phyloP scores from a whole-genome alignment of 495 filamentous ascomycete genomes.

The Penicillium bovifimosum region DNA sequence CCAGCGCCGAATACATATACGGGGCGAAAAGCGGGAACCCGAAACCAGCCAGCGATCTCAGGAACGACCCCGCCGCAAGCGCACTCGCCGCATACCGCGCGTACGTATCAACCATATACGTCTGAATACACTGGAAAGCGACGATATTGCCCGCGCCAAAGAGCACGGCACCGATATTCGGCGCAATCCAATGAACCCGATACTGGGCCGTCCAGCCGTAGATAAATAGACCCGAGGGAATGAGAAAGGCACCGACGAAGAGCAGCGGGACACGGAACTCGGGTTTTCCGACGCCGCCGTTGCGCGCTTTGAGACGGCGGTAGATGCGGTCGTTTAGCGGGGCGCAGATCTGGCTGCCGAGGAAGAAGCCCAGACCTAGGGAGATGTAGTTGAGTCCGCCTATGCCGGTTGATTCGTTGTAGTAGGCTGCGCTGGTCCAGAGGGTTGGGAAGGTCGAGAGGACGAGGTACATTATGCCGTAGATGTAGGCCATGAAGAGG shows the following conservation, averaged over 20 bases:
- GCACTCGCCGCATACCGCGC: conserved; percentile 69
- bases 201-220: conserved; percentile 68
- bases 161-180: conserved; percentile 61
- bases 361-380: conserved; percentile 63
- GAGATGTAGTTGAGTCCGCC: conserved; percentile 67
- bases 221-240: conserved; percentile 61
- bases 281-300: conserved; percentile 52
- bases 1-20: conserved; percentile 51
- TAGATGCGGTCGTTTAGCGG: conserved; percentile 64
- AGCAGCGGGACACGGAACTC: conserved; percentile 68
- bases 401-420: conserved; percentile 55
- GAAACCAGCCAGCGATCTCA: conserved; percentile 66
- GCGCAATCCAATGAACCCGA: conserved; percentile 62
- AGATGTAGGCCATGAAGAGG: conserved; percentile 62
- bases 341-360: conserved; percentile 58
- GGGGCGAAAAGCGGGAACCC: conserved; percentile 74
- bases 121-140: conserved; percentile 64
- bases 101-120: conserved; percentile 75
- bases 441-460: conserved; percentile 63
- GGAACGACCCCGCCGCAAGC: conserved; percentile 58
- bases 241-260: conserved; percentile 49
- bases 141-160: conserved; percentile 58
- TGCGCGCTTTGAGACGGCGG: conserved; percentile 51
- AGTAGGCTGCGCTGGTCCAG: conserved; percentile 48
- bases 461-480: conserved; percentile 68